Conservation (phyloP, 495 filamentous ascomycete species). For the Geoglossum glabrum region DNA sequence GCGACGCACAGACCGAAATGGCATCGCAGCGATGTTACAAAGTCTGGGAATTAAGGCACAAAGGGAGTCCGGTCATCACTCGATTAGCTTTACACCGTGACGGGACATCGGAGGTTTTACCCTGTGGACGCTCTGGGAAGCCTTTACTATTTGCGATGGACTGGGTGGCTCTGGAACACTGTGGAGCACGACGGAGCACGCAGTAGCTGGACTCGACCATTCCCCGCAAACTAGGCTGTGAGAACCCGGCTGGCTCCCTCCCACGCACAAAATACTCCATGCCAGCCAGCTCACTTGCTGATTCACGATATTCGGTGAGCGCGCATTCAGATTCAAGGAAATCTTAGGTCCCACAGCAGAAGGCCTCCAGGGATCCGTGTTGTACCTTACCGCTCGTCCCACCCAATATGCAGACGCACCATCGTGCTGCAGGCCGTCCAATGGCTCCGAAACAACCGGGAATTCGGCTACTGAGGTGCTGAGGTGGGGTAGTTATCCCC, state of each 20-base stretch:
- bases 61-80: neutral
- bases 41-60: neutral
- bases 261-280: too few relatives aligned
- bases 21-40: neutral
- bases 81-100: neutral
- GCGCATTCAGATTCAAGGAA: too few relatives aligned
- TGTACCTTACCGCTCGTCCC: neutral
- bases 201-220: too few relatives aligned
- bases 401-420: neutral
- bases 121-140: too few relatives aligned
- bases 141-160: neutral
- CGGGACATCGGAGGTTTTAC: neutral
- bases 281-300: too few relatives aligned
- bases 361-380: neutral
- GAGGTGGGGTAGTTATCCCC: too few relatives aligned
- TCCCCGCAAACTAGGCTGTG: neutral
- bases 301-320: too few relatives aligned
- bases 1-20: neutral
- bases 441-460: too few relatives aligned
- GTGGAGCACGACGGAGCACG: too few relatives aligned
- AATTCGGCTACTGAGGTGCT: too few relatives aligned
- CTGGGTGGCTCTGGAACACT: too few relatives aligned
- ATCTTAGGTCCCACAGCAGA: neutral
- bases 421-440: neutral
- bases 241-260: too few relatives aligned